Evolutionary conservation across 371 early-diverging fungal genomes (phyloP), one percentile per base, ranked within the genome.

Genomic region (Apophysomyces trapeziformis): DNA sequence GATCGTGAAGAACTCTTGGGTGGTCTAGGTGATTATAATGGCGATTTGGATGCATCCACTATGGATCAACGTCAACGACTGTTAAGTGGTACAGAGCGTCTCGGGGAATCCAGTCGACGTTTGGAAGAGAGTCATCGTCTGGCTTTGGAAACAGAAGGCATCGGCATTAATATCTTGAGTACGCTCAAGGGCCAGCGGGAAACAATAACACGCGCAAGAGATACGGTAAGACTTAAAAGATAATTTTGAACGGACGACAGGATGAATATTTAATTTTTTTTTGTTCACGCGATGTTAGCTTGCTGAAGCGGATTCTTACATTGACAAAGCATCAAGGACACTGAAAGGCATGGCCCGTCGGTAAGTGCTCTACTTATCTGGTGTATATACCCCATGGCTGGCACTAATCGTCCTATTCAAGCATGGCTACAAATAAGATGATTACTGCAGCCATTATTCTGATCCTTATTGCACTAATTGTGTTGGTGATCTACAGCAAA

Each of bases 341-440:
- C 80, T 98, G 36, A 90, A 90, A 73, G 88, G 87, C 50, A 98
- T 98, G 98, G 93, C 95, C 8, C 86, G 94, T 62, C 85, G 95
- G 96, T 96, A 87, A 84, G 83, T 60, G 7, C 39, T 21, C 32
- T 47, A 39, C 60, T 6, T 26, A 38, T 44, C 7, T 38, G 11
- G 3, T 38, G 16, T 39, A 21, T 39, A 21, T 57, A 44, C 41
- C 21, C 14, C 44, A 38, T 36, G 39, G 32, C 54, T 43, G 21
- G 32, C 57, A 8, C 57, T 59, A 54, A 54, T 26, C 32, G 13
- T 63, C 43, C 69, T 58, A 41, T 58, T 46, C 39, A 58, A 95
- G 97, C 44, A 88, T 96, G 90, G 87, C 90, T 21, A 89, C 92
- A 18, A 96, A 95, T 88, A 93, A 94, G 74, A 70, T 95, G 74